Conservation (phyloP, 179 eudicot species). For the Vitellaria paradoxa region DNA sequence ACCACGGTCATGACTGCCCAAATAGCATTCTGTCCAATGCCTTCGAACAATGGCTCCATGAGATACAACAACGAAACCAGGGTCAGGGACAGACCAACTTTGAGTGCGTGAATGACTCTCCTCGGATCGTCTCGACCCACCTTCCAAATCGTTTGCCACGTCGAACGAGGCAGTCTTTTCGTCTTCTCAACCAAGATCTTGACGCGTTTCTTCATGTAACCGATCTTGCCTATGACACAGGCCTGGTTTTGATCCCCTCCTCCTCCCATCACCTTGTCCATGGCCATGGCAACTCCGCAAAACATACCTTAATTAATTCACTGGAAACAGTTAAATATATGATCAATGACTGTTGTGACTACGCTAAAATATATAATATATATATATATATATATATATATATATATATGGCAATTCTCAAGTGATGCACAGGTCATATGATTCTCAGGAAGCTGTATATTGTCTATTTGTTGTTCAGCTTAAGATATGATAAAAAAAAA, state of each 20-base stretch:
- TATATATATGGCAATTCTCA: background rate
- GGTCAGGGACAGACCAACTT: conserved; percentile 77
- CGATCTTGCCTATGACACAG: background rate
- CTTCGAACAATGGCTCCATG: conserved; percentile 65
- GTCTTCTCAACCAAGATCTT: conserved; percentile 17
- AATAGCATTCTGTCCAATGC: conserved; percentile 70
- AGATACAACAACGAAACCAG: conserved; percentile 76
- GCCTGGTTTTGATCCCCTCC: background rate
- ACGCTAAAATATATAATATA: background rate
- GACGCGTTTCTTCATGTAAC: conserved; percentile 19
- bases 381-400: background rate
- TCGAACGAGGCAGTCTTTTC: conserved; percentile 23
- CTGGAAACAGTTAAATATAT: background rate
- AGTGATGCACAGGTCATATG: background rate
- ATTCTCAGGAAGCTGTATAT: too few relatives aligned
- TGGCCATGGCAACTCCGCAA: conserved; percentile 1
- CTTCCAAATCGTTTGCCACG: conserved; percentile 38
- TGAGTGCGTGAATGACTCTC: conserved; percentile 65
- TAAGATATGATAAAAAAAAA: background rate
- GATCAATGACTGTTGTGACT: background rate
- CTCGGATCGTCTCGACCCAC: conserved; percentile 82
- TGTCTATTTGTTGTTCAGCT: background rate
- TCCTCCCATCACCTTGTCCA: conserved; percentile 11
- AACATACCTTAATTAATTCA: background rate
- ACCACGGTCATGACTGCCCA: conserved; percentile 99